Percentiles rank a stretch among this genome's conserved stretches.
Evolutionary conservation across 257 asterid species (phyloP).

Genomic region (Lithospermum erythrorhizon): DNA sequence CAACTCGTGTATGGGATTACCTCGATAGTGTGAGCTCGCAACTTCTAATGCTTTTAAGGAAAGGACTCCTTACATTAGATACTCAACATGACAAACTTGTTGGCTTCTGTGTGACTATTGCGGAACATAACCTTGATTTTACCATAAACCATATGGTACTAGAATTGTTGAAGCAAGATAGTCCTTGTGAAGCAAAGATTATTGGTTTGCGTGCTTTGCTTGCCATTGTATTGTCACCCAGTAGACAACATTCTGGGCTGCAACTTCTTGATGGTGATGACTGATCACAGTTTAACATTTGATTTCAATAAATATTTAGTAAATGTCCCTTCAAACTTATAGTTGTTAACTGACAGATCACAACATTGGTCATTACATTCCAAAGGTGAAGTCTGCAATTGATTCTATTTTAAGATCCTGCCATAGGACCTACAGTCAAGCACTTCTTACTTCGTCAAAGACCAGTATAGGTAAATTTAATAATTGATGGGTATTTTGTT

Average conservation of each 20-base stretch:
- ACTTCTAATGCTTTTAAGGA: conserved; percentile 81
- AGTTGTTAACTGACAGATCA: conserved; percentile 53
- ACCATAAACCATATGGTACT: conserved; percentile 91
- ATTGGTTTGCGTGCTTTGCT: conserved; percentile 98
- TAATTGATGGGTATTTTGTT: not conserved
- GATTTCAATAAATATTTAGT: conserved; percentile 8
- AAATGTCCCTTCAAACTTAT: conserved; percentile 7
- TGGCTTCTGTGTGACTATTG: conserved; percentile 92
- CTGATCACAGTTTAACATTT: conserved; percentile 11
- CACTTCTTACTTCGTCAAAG: conserved; percentile 94
- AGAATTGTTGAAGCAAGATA: conserved; percentile 91
- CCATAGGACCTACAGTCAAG: conserved; percentile 77
- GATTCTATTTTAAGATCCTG: conserved; percentile 89
- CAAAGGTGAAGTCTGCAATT: conserved; percentile 93
- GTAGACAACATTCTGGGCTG: conserved; percentile 85
- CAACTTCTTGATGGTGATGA: conserved; percentile 85
- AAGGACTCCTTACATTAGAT: conserved; percentile 92
- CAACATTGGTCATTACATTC: conserved; percentile 91
- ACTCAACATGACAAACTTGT: conserved; percentile 95
- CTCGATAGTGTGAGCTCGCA: conserved; percentile 96
- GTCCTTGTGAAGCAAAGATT: conserved; percentile 93
- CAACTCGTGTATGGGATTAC: conserved; percentile 95
- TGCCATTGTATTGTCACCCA: conserved; percentile 94
- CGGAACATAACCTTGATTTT: conserved; percentile 97
- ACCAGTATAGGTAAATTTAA: conserved; percentile 64